Percentiles rank a stretch among this genome's conserved stretches.
Evolutionary conservation across 2,329 filamentous ascomycete genomes (phyloP).

Genomic region (Botryotinia calthae): DNA sequence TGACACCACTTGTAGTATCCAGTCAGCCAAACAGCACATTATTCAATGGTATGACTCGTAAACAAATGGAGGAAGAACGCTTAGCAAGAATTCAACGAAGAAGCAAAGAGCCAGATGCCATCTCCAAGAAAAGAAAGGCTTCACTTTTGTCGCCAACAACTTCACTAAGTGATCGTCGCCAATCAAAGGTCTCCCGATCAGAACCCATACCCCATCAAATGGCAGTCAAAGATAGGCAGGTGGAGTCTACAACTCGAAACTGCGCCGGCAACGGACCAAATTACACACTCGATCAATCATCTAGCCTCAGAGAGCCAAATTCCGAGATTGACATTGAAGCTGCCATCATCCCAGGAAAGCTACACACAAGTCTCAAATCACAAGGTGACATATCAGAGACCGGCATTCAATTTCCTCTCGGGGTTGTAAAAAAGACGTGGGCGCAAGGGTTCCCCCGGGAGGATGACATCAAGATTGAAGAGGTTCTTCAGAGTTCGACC

Average conservation of each 20-base stretch:
- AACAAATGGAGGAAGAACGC: slow-evolving; percentile 81
- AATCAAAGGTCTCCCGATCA: slow-evolving; percentile 9
- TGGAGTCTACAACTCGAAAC: neutral
- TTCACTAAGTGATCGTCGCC: slow-evolving; percentile 20
- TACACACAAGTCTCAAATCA: neutral
- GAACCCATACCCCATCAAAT: neutral
- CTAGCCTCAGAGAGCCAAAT: neutral
- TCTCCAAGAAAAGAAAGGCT: slow-evolving; percentile 34
- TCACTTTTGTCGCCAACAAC: slow-evolving; percentile 36
- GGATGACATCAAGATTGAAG: slow-evolving; percentile 83
- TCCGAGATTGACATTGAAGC: neutral
- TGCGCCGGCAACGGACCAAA: neutral
- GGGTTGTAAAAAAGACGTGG: slow-evolving; percentile 80
- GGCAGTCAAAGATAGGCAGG: neutral
- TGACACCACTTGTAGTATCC: neutral
- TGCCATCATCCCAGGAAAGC: neutral
- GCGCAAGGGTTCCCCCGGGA: slow-evolving; percentile 59
- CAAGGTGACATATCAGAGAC: slow-evolving; percentile 12
- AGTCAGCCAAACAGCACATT: neutral
- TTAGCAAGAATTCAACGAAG: slow-evolving; percentile 53
- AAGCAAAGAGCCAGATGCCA: slow-evolving; percentile 49
- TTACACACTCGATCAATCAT: neutral
- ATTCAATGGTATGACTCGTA: slow-evolving; percentile 54
- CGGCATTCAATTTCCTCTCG: slow-evolving; percentile 43
- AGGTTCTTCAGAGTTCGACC: slow-evolving; percentile 71